Evolutionary conservation across 352 stramenopile genomes (phyloP), one percentile per base, ranked within the genome.

Genomic region (Blastocystis sp.): DNA sequence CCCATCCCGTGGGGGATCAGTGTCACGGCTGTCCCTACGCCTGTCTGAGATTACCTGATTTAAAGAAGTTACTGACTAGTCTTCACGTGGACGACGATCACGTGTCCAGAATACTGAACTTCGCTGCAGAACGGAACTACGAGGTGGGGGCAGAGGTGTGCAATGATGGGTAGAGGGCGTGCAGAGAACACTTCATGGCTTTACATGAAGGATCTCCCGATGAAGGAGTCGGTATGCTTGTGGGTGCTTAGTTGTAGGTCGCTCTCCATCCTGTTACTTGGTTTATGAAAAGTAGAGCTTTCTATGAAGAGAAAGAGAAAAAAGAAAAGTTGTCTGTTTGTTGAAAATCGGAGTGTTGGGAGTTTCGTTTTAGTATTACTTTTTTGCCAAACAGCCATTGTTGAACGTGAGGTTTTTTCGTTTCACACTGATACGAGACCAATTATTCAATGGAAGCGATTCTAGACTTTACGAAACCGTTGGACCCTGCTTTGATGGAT

Each of bases 401-500:
- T 53, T 55, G 15, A 34, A 55, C 7, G 18, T 53, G 50, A 45
- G 39, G 54, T 53, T 23, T 75, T 75, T 75, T 75, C 63, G 37
- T 75, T 80, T 80, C 29, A 20, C 7, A 37, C 23, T 55, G 20
- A 54, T 80, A 45, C 13, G 59, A 66, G 45, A 53, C 20, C 20
- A 23, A 41, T 47, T 18, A 43, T 75, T 53, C 7, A 50, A 91
- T 91, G 89, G 89, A 91, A 56, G 77, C 69, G 91, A 91, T 98
- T 89, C 89, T 98, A 90, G 94, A 97, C 92, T 97, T 97, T 55
- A 96, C 93, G 79, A 93, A 97, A 91, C 94, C 94, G 50, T 98
- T 99, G 90, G 95, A 99, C 87, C 95, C 98, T 41, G 90, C 92
- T 34, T 91, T 98, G 64, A 92, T 99, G 66, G 97, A 99, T 90